Conservation (phyloP, 2,329 filamentous ascomycete genomes). For the Stylonectria norvegica region DNA sequence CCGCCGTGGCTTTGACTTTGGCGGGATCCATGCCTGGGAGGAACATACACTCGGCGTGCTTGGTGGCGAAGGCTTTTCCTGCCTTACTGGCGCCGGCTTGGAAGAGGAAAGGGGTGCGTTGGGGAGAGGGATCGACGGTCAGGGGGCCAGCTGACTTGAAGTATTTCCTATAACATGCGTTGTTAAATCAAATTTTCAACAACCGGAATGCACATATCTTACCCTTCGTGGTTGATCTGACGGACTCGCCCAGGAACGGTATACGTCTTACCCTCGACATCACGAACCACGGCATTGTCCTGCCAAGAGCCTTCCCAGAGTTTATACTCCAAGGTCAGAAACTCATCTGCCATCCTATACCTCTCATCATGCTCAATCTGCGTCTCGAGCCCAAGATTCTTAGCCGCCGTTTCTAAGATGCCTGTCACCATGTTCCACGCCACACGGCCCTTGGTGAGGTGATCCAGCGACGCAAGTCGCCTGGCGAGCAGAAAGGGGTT, state of each 20-base stretch:
- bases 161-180: conserved; percentile 5
- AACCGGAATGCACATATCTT: too few relatives aligned
- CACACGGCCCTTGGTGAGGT: conserved; percentile 56
- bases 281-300: conserved; percentile 33
- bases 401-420: conserved; percentile 63
- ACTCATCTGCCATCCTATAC: conserved; percentile 12
- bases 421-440: conserved; percentile 63
- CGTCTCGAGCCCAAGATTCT: conserved; percentile 52
- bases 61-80: conserved; percentile 40
- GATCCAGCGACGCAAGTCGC: conserved; percentile 60
- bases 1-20: conserved; percentile 37
- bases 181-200: too few relatives aligned
- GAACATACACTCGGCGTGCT: conserved; percentile 36
- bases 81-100: conserved; percentile 45
- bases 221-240: conserved; percentile 33
- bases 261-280: conserved; percentile 26
- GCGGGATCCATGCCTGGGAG: conserved; percentile 41
- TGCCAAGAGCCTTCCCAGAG: conserved; percentile 53
- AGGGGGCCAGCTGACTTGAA: conserved; percentile 37
- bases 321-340: conserved; percentile 32
- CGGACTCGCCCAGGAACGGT: conserved; percentile 33
- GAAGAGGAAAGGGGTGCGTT: conserved; percentile 45
- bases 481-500: conserved; percentile 63
- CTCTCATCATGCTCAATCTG: conserved; percentile 34
- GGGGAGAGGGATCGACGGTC: conserved; percentile 41